Base-by-base conservation (phyloP, 78 protist species). In the Dictyostelium intermedium region DNA sequence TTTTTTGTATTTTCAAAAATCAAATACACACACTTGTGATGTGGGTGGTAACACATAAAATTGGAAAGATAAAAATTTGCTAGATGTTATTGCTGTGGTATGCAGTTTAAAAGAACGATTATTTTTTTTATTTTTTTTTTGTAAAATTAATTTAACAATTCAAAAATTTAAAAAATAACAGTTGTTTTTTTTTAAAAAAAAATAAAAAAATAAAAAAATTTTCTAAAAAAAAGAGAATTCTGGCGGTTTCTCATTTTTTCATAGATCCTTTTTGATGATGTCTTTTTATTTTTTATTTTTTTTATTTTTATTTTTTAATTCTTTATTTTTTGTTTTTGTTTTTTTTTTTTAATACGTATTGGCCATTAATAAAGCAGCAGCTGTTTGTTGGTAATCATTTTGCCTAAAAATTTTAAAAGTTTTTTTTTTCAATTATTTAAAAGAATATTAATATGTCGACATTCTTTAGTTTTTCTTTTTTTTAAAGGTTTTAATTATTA, bases 331-430 rank as follows among this genome's bases (percentile, higher is more conserved):
- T 74, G 20, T 23, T 23, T 47, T 60, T 45, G 8, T 45, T 35
- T 25, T 45, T 37, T 76, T 35, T 10, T 35, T 11, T n/a, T 45
- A 79, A 79, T 45, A 45, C 13, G 60, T n/a, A 79, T 79, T 79
- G 10, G 84, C 84, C 84, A 79, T 79, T 47, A 79, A 79, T 27
- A 79, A 30, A 45, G 84, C 84, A 25, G 84, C 84, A n/a, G 84
- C 84, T 2, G 60, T 79, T 27, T 79, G 60, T 79, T 39, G 66
- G 16, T 79, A 79, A 45, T 79, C 84, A 79, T n/a, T 74, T 39
- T 27, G 27, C 27, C 82, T 74, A 74, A 27, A 63, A 63, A 20
- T 9, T 63, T 25, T 16, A 23, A 18, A 7, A 0, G 7, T 3
- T 3, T 61, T n/a, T 61, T 61, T 63, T 63, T 25, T 63, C 2